Evolutionary conservation across 257 asterid species (phyloP).

Genomic region (Misopates orontium): DNA sequence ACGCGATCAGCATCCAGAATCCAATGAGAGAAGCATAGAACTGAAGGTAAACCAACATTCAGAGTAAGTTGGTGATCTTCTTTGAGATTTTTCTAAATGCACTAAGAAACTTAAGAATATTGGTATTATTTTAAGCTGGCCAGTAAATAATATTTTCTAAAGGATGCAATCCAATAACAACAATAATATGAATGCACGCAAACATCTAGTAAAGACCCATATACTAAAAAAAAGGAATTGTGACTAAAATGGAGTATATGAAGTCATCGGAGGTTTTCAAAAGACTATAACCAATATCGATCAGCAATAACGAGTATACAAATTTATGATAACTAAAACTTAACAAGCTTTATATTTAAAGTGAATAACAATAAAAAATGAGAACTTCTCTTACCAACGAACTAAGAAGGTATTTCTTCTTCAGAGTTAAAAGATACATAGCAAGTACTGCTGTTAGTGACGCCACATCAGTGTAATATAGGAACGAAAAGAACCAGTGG

Average conservation of each 20-base stretch:
- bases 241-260: too few relatives aligned
- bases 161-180: too few relatives aligned
- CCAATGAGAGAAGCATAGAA: neutral
- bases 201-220: too few relatives aligned
- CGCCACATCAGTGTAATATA: conserved; percentile 91
- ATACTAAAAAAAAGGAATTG: too few relatives aligned
- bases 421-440: conserved; percentile 68
- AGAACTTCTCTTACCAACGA: conserved; percentile 64
- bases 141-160: too few relatives aligned
- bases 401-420: conserved; percentile 68
- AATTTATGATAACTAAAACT: neutral
- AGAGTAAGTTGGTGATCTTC: too few relatives aligned
- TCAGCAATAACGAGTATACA: neutral
- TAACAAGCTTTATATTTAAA: neutral
- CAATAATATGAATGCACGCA: too few relatives aligned
- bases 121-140: too few relatives aligned
- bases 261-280: neutral
- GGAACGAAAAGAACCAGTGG: conserved; percentile 93
- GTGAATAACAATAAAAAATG: neutral
- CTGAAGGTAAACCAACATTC: too few relatives aligned
- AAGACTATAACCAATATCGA: neutral
- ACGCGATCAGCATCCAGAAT: too few relatives aligned
- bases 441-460: conserved; percentile 87
- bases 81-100: too few relatives aligned
- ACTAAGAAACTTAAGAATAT: too few relatives aligned